Conservation (phyloP, 352 stramenopile genomes). For the Globisporangium lucens region DNA sequence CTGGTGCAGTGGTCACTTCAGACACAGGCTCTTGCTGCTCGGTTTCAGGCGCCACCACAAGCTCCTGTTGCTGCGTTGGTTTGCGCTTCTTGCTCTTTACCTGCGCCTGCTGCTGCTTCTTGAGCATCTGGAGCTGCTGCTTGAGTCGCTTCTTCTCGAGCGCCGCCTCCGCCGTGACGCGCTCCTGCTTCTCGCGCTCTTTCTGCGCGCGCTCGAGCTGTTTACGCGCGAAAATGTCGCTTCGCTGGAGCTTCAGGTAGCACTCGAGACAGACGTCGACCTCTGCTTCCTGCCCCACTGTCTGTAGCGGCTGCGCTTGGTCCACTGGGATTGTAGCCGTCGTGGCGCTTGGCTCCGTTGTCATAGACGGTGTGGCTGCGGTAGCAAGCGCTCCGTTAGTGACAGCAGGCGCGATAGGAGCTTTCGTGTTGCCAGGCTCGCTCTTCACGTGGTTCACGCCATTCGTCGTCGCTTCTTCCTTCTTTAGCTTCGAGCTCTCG, state of each 20-base stretch:
- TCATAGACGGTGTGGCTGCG: not conserved
- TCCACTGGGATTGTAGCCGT: not conserved
- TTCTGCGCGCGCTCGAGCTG: conserved; percentile 31
- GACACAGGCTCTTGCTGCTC: not conserved
- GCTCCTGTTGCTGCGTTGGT: conserved; percentile 8
- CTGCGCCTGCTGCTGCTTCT: conserved; percentile 64
- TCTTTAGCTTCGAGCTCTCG: not conserved
- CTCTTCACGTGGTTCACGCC: not conserved
- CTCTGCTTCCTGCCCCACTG: conserved; percentile 15
- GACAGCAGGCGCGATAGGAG: not conserved
- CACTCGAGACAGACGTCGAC: conserved; percentile 67
- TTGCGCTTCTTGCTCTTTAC: conserved; percentile 43
- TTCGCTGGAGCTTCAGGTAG: conserved; percentile 65
- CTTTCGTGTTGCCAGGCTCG: not conserved
- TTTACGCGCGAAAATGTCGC: conserved; percentile 65
- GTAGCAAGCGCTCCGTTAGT: not conserved
- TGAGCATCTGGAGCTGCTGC: conserved; percentile 46
- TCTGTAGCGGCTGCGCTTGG: conserved; percentile 2
- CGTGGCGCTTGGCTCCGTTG: not conserved
- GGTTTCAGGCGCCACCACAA: not conserved
- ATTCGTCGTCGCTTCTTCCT: not conserved
- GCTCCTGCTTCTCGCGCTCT: conserved; percentile 31
- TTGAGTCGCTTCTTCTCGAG: conserved; percentile 45
- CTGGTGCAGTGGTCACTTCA: too few species aligned
- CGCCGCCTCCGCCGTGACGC: conserved; percentile 11